phyloP scores from a whole-genome alignment of 164 flowering plant genomes.

The Liriodendron chinense region DNA sequence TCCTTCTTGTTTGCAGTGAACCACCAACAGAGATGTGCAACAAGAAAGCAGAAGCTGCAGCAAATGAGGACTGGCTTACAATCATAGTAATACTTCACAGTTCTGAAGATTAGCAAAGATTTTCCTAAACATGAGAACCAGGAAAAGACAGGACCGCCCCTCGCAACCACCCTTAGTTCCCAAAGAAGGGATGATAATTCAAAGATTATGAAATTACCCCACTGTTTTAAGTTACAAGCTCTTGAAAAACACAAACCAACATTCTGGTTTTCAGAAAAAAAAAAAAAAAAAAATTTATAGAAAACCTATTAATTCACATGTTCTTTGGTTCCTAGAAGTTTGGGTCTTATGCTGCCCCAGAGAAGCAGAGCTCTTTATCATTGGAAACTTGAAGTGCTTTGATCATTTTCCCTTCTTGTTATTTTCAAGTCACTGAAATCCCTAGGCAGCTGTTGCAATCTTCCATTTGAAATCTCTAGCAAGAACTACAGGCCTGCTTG shows the following conservation, averaged over 20 bases:
- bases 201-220: background rate
- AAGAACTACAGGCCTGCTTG: too few species aligned
- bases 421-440: background rate
- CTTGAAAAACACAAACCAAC: background rate
- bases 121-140: background rate
- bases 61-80: slow-evolving; percentile 74
- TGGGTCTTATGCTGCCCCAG: background rate
- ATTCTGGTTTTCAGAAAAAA: background rate
- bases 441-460: background rate
- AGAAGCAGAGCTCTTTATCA: background rate
- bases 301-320: background rate
- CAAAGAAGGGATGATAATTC: background rate
- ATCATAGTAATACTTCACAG: slow-evolving; percentile 58
- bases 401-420: background rate
- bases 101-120: slow-evolving; percentile 1
- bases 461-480: background rate
- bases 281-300: background rate
- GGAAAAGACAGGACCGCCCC: background rate
- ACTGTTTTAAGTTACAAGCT: background rate
- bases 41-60: slow-evolving; percentile 52
- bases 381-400: background rate
- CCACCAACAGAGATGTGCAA: slow-evolving; percentile 71
- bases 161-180: background rate
- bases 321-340: background rate
- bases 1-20: slow-evolving; percentile 52